These are phyloP conservation scores for Biancaea sappan DNA, from an alignment of 306 rosid genomes.

Conservation along the genomic window DNA sequence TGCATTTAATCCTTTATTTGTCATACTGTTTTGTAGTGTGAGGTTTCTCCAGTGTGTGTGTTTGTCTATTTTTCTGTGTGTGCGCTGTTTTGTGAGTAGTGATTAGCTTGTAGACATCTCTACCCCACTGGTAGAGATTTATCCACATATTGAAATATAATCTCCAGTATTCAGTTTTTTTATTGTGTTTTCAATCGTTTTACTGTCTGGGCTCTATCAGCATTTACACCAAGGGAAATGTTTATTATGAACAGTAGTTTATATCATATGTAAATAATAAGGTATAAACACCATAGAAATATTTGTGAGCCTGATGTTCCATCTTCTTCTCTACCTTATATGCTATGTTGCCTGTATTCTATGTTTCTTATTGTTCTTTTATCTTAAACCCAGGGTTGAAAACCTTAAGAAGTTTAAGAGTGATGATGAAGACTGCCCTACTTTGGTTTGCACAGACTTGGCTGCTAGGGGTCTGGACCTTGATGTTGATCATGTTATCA, in stretches of 20 bases:
- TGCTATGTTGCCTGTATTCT: constrained; percentile 8
- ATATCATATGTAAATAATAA: neutral
- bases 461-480: constrained; percentile 98
- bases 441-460: constrained; percentile 93
- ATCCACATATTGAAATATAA: too few species aligned
- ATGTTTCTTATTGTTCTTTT: constrained; percentile 16
- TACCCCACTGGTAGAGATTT: too few species aligned
- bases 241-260: neutral
- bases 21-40: too few species aligned
- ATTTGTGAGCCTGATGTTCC: neutral
- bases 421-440: constrained; percentile 84
- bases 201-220: too few species aligned
- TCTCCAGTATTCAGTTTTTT: too few species aligned
- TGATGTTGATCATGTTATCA: constrained; percentile 95
- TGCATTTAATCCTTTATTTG: too few species aligned
- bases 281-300: neutral
- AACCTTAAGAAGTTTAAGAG: constrained; percentile 91
- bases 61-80: too few species aligned
- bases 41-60: too few species aligned
- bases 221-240: neutral
- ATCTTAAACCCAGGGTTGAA: constrained; percentile 71
- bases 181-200: too few species aligned
- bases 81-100: too few species aligned
- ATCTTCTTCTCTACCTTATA: neutral
- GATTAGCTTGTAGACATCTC: too few species aligned